phyloP scores from a whole-genome alignment of 2,329 filamentous ascomycete species.

The Talaromyces sp. region DNA sequence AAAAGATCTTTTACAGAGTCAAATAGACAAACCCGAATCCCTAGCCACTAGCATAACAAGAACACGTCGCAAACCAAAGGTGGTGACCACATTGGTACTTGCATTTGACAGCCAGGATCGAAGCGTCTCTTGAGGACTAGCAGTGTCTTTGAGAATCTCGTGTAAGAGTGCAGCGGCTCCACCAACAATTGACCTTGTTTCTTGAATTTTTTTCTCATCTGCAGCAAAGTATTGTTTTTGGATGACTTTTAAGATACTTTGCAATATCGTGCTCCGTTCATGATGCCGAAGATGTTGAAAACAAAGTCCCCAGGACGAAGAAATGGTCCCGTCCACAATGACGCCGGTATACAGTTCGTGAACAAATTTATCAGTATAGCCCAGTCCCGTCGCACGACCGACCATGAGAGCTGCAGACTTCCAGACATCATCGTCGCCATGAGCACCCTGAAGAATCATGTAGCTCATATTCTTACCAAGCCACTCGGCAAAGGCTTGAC shows the following conservation, averaged over 20 bases:
- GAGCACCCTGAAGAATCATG: slow-evolving; percentile 45
- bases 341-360: slow-evolving; percentile 41
- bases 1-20: slow-evolving; percentile 62
- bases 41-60: slow-evolving; percentile 58
- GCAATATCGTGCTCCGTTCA: slow-evolving; percentile 49
- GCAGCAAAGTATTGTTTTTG: slow-evolving; percentile 41
- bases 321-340: slow-evolving; percentile 30
- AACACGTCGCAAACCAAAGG: slow-evolving; percentile 65
- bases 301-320: slow-evolving; percentile 38
- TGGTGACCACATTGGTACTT: slow-evolving; percentile 64
- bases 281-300: slow-evolving; percentile 46
- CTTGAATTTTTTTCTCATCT: slow-evolving; percentile 19
- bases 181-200: slow-evolving; percentile 45
- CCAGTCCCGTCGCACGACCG: slow-evolving; percentile 65
- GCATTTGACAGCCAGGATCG: slow-evolving; percentile 64
- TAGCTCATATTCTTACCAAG: slow-evolving; percentile 62
- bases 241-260: slow-evolving; percentile 47
- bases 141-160: slow-evolving; percentile 49
- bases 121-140: slow-evolving; percentile 55
- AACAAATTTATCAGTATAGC: slow-evolving; percentile 64
- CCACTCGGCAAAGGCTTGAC: slow-evolving; percentile 67
- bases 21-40: slow-evolving; percentile 46
- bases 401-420: slow-evolving; percentile 46
- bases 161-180: slow-evolving; percentile 60
- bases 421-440: slow-evolving; percentile 32